phyloP scores from a whole-genome alignment of 2,329 filamentous ascomycete species.

The Trichophyton rubrum region DNA sequence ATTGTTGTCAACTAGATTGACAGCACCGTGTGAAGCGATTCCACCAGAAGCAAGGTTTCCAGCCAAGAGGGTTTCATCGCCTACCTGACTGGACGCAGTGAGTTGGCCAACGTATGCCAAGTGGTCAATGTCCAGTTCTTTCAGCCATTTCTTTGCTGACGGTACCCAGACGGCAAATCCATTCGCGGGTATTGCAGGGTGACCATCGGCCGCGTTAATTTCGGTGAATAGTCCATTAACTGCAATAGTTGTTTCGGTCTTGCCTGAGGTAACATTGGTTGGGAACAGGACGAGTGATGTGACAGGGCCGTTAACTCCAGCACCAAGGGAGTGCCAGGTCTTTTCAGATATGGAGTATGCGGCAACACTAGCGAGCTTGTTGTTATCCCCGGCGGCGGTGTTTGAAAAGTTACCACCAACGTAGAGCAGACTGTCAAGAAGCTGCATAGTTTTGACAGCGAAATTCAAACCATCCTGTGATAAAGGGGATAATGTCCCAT shows the following conservation, averaged over 20 bases:
- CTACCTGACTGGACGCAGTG: constrained; percentile 55
- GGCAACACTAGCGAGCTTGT: constrained; percentile 63
- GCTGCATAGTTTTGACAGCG: constrained; percentile 58
- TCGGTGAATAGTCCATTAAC: constrained; percentile 69
- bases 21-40: constrained; percentile 60
- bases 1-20: constrained; percentile 42
- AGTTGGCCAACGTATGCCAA: constrained; percentile 61
- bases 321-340: constrained; percentile 66
- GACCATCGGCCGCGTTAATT: constrained; percentile 46
- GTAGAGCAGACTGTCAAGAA: constrained; percentile 56
- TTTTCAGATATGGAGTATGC: constrained; percentile 58
- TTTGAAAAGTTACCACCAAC: constrained; percentile 77
- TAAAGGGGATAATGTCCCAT: constrained; percentile 49
- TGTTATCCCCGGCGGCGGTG: constrained; percentile 48
- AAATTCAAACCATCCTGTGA: constrained; percentile 66
- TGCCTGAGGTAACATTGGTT: constrained; percentile 60
- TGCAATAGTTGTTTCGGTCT: constrained; percentile 60
- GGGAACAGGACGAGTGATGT: constrained; percentile 60
- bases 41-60: constrained; percentile 70
- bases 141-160: constrained; percentile 72
- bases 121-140: constrained; percentile 55
- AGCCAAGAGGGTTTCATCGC: constrained; percentile 54
- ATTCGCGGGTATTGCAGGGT: constrained; percentile 47
- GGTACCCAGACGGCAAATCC: constrained; percentile 91
- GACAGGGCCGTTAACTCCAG: constrained; percentile 72